phyloP scores from a whole-genome alignment of 2,329 filamentous ascomycete species.

The Alternaria arbusti region DNA sequence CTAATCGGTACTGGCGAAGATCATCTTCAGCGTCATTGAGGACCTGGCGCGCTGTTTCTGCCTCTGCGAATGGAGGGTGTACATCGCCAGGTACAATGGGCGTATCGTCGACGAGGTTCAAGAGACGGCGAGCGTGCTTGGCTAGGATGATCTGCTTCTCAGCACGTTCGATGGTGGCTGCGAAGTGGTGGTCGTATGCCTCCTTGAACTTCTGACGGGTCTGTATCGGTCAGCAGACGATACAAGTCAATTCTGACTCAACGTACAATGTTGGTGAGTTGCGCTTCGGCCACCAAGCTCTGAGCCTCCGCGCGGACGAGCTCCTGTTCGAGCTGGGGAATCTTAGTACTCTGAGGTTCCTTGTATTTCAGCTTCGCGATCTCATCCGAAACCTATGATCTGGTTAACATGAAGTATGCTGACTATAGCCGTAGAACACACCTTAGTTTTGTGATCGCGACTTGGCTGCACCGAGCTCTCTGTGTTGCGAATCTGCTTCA shows the following conservation, averaged over 20 bases:
- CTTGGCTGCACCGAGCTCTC: constrained; percentile 95
- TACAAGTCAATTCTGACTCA: background rate
- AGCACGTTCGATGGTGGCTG: constrained; percentile 90
- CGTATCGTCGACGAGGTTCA: constrained; percentile 86
- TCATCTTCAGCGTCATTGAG: constrained; percentile 93
- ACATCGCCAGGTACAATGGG: constrained; percentile 87
- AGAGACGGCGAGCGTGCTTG: constrained; percentile 82
- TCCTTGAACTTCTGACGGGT: constrained; percentile 97
- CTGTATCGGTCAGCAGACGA: constrained; percentile 53
- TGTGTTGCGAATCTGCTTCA: constrained; percentile 95
- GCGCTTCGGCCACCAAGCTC: constrained; percentile 93
- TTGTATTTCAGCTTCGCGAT: constrained; percentile 91
- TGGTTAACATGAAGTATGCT: constrained; percentile 1
- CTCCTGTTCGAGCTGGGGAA: constrained; percentile 92
- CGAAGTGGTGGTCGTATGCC: constrained; percentile 86
- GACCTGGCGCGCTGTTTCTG: constrained; percentile 76
- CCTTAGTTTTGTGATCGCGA: constrained; percentile 82
- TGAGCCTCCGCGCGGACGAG: constrained; percentile 95
- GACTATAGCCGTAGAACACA: constrained; percentile 18
- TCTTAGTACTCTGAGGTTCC: constrained; percentile 81
- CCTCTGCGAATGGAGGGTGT: constrained; percentile 70
- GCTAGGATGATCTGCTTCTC: constrained; percentile 97
- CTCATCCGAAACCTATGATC: constrained; percentile 75
- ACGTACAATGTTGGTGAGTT: constrained; percentile 85
- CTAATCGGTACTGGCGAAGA: constrained; percentile 74